Base-by-base conservation (phyloP, 2,329 filamentous ascomycete species). In the Cladobotryum mycophilum region DNA sequence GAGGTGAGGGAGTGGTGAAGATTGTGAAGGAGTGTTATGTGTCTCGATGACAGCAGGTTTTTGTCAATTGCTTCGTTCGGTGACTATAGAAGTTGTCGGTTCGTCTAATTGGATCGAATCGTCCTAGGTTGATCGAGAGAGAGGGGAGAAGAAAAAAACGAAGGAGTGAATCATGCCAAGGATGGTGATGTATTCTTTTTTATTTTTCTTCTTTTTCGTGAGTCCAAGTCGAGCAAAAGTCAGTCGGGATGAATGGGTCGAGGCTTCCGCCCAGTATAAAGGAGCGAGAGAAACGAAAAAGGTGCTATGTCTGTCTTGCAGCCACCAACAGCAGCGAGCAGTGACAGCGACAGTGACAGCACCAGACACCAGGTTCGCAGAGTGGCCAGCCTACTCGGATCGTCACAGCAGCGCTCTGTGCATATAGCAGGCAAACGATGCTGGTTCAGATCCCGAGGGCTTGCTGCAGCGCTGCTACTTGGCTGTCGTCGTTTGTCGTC, bases 211-310 rank as follows among this genome's bases (percentile, higher is more conserved):
- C 38, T 45, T 34, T 38, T 8, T 45, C 3, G 35, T 12, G 25
- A 30, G 41, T 34, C 35, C 1, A 41, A 17, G 37, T 30, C 25
- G 45, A 22, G 45, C 42, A 36, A 41, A 46, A 5, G 14, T 8
- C 18, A 40, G 20, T 30, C 12, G 15, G 22, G 15, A 6, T 14
- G 38, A 42, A 51, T 34, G 36, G 44, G 40, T 30, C 37, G 48
- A 42, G 41, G 49, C 44, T 51, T 51, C 49, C 20, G 20, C 20
- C 41, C 49, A 45, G 37, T 37, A 25, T 47, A 47, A 51, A 35
- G 40, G 43, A 30, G 25, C 25, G 25, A 30, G 25, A 30, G 25
- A 5, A 30, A 20, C 20, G 20, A 20, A 20, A 2, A 5, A 4
- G 2, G 25, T 30, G 25, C 25, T 30, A 30, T 30, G 25, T 7